These are phyloP conservation scores for Geotrichum candidum DNA, from an alignment of 1,139 yeast genomes.

Conservation along the genomic window DNA sequence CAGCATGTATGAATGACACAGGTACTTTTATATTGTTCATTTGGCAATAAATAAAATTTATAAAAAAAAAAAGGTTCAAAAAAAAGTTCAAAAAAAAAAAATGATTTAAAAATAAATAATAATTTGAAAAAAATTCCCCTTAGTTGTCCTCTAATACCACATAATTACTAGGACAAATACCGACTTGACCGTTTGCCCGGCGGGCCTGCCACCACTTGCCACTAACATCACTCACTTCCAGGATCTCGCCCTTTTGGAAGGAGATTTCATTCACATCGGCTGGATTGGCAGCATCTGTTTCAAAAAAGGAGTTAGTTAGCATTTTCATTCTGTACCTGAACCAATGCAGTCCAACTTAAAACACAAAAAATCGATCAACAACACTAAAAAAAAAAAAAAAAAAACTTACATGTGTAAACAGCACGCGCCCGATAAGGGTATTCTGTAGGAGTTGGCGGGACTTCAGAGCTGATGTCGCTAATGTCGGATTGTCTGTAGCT, in stretches of 20 bases:
- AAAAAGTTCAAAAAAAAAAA: neutral
- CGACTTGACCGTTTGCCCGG: conserved; percentile 83
- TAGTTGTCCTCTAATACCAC: conserved; percentile 47
- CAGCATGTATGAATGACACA: too few relatives aligned
- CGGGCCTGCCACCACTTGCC: conserved; percentile 99
- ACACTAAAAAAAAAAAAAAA: neutral
- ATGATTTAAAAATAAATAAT: neutral
- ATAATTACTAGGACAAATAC: conserved; percentile 94
- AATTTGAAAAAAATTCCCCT: neutral
- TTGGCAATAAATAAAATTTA: too few relatives aligned
- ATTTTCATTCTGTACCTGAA: neutral
- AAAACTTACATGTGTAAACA: conserved; percentile 60
- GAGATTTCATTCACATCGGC: conserved; percentile 92
- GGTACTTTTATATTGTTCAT: too few relatives aligned
- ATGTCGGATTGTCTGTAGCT: conserved; percentile 6
- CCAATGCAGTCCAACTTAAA: neutral
- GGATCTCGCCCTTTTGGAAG: conserved; percentile 80
- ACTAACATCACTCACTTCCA: conserved; percentile 86
- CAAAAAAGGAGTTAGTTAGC: neutral
- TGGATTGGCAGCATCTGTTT: conserved; percentile 56
- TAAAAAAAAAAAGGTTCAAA: too few relatives aligned
- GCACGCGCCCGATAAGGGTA: conserved; percentile 87
- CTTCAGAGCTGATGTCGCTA: conserved; percentile 16
- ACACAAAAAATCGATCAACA: neutral
- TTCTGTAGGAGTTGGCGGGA: conserved; percentile 37